Evolutionary conservation across 192 early-diverging fungal genomes (phyloP), one percentile per base, ranked within the genome.

Genomic region (Chytriomyces confervae): DNA sequence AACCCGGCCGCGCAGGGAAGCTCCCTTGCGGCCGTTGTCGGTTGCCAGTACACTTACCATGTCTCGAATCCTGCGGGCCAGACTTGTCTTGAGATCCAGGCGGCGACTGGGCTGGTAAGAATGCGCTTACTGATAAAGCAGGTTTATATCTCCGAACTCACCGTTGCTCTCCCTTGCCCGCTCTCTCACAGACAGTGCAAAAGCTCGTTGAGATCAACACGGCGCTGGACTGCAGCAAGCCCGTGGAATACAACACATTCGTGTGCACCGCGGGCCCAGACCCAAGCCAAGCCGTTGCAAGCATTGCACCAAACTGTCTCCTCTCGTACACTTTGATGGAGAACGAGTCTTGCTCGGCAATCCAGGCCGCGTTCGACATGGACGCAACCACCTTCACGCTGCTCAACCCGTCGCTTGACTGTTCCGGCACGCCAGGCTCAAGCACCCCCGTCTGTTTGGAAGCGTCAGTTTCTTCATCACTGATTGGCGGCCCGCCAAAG

Each of bases 91-190:
- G 20, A 13, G 23, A 60, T 72, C 20, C 24, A 50, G 18, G 69
- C 69, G 9, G 69, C 69, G 57, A 72, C 69, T 8, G 69, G 69
- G 57, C 10, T 72, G 69, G 69, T 72, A 57, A 57, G 69, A 29
- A 51, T 57, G 2, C 8, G 53, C 3, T 13, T n/a, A 5, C 53
- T 13, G 53, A 0, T 57, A 20, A 57, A 27, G 24, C 53, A 1
- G 5, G 20, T 36, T 36, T 36, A 20, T 20, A 1, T 57, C 29
- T 48, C 66, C 18, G 16, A 69, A 69, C 11, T n/a, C 11, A 48
- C 36, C 36, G 36, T 36, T 36, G 36, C 36, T 36, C 36, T 36
- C 36, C 36, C 36, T 36, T 36, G 0, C 36, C 36, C 36, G 47
- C 27, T 29, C 8, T 18, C 5, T 46, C 29, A 72, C 46, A 75